These are phyloP conservation scores for Leptographium procerum DNA, from an alignment of 2,329 filamentous ascomycete genomes.

Conservation along the genomic window DNA sequence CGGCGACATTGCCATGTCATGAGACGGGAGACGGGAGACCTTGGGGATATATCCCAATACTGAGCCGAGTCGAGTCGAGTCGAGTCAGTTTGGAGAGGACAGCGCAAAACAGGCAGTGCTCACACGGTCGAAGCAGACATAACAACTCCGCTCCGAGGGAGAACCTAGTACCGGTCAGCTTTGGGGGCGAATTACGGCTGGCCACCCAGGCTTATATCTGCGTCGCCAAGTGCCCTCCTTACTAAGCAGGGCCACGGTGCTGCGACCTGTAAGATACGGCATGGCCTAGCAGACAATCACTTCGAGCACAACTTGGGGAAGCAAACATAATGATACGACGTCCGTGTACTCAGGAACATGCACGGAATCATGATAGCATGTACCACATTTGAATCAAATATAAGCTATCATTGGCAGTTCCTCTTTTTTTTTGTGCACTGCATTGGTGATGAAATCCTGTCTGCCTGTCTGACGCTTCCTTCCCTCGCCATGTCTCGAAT, in stretches of 20 bases:
- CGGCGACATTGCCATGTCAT: slow-evolving; percentile 1
- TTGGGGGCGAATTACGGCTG: not conserved
- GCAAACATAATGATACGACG: not conserved
- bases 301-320: not conserved
- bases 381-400: not conserved
- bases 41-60: not conserved
- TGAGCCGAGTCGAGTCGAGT: not conserved
- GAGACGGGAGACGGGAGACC: not conserved
- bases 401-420: not conserved
- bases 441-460: not conserved
- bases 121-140: not conserved
- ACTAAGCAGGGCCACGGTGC: too few relatives aligned
- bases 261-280: not conserved
- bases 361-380: not conserved
- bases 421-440: not conserved
- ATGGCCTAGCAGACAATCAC: not conserved
- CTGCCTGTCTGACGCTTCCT: not conserved
- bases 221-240: not conserved
- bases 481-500: not conserved
- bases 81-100: not conserved
- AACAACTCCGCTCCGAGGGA: not conserved
- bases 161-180: too few relatives aligned
- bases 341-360: not conserved
- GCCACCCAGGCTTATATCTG: not conserved
- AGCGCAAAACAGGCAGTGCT: not conserved